A percentile compares a stretch with the other conserved stretches of the same genome.
phyloP scores from a whole-genome alignment of 805 yeast genomes.

The Spathaspora girioi region DNA sequence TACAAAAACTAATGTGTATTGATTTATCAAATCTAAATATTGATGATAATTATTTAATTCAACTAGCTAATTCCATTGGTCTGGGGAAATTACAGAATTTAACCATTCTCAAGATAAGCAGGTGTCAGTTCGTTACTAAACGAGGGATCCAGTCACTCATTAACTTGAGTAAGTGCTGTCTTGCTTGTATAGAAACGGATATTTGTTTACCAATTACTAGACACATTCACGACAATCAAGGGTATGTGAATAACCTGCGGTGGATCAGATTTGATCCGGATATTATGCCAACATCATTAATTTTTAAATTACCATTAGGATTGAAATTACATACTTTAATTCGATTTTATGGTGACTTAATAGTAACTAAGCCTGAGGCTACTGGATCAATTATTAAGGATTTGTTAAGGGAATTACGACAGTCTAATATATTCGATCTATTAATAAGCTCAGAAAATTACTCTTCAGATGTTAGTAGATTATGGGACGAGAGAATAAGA shows the following conservation, averaged over 20 bases:
- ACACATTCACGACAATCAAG: neutral
- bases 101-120: slow-evolving; percentile 18
- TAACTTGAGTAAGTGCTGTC: neutral
- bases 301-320: slow-evolving; percentile 21
- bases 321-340: slow-evolving; percentile 15
- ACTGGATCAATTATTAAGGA: neutral
- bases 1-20: slow-evolving; percentile 23
- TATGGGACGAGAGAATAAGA: neutral
- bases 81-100: slow-evolving; percentile 13
- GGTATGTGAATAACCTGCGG: slow-evolving; percentile 17
- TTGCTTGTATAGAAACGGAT: slow-evolving; percentile 7
- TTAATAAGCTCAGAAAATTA: neutral
- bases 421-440: neutral
- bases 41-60: slow-evolving; percentile 29
- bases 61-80: slow-evolving; percentile 14
- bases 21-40: slow-evolving; percentile 26
- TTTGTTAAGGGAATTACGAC: neutral
- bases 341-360: slow-evolving; percentile 1
- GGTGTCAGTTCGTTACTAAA: slow-evolving; percentile 17
- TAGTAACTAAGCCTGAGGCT: neutral
- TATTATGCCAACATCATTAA: slow-evolving; percentile 7
- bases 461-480: neutral
- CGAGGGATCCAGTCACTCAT: slow-evolving; percentile 11
- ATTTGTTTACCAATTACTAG: neutral
- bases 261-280: slow-evolving; percentile 17